Conservation (phyloP, 805 yeast species). For the Metschnikowia noctiluminum region DNA sequence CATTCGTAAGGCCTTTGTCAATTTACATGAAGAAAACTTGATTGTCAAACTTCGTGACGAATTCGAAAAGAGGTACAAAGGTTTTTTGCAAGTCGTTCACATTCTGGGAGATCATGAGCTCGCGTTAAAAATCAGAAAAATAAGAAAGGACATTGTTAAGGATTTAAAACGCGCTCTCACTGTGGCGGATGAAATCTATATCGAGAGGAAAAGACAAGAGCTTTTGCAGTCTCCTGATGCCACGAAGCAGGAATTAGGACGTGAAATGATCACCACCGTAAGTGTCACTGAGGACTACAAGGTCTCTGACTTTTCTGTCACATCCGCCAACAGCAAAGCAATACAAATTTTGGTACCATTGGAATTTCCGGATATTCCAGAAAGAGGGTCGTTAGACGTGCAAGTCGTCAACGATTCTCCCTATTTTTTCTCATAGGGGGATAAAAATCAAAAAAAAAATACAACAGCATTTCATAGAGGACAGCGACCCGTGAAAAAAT, state of each 20-base stretch:
- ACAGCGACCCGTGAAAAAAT: too few species aligned
- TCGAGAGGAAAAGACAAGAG: conserved; percentile 63
- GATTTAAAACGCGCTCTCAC: conserved; percentile 55
- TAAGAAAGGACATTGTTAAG: conserved; percentile 47
- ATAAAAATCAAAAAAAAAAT: too few species aligned
- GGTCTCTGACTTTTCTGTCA: conserved; percentile 22
- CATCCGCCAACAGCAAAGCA: conserved; percentile 22
- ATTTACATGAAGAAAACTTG: conserved; percentile 70
- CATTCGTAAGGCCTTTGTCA: conserved; percentile 76
- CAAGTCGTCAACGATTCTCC: conserved; percentile 63
- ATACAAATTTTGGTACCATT: conserved; percentile 62
- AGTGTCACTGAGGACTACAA: conserved; percentile 46
- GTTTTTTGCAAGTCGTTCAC: conserved; percentile 58
- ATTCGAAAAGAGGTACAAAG: conserved; percentile 74
- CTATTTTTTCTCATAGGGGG: conserved; percentile 66
- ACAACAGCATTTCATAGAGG: too few species aligned
- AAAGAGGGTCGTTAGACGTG: conserved; percentile 83
- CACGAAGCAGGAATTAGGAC: conserved; percentile 46
- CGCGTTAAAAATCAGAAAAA: conserved; percentile 46
- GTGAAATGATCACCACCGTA: conserved; percentile 64
- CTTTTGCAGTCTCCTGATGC: conserved; percentile 53
- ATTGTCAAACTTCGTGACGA: conserved; percentile 70
- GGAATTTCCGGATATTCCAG: conserved; percentile 67
- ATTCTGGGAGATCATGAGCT: conserved; percentile 52
- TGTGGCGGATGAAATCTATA: conserved; percentile 65